Percentiles rank a stretch among this genome's conserved stretches.
phyloP scores from a whole-genome alignment of 2,329 filamentous ascomycete species.

The Fusarium drepaniforme region DNA sequence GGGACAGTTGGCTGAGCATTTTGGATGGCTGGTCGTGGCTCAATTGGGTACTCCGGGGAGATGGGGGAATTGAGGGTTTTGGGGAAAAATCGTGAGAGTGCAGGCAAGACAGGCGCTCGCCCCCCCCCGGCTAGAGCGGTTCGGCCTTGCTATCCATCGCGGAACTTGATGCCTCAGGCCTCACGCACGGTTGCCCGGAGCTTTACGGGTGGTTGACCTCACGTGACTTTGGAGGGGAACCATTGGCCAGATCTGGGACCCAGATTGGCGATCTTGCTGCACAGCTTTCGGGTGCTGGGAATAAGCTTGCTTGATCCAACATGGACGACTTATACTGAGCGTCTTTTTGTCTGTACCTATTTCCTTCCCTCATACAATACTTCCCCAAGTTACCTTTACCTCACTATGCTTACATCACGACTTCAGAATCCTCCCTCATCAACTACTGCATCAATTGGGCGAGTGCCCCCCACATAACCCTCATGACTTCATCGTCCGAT shows the following conservation, averaged over 20 bases:
- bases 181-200: constrained; percentile 19
- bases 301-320: background rate
- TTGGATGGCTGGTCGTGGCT: constrained; percentile 61
- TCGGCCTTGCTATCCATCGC: constrained; percentile 30
- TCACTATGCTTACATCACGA: background rate
- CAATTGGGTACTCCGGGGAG: constrained; percentile 57
- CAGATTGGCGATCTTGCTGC: constrained; percentile 11
- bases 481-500: background rate
- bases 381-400: background rate
- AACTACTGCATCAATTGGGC: background rate
- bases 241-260: constrained; percentile 24
- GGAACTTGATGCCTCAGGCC: constrained; percentile 32
- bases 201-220: constrained; percentile 15
- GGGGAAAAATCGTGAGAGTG: constrained; percentile 57
- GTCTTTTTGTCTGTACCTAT: background rate
- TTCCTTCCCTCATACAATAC: background rate
- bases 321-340: background rate
- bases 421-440: background rate
- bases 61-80: constrained; percentile 46
- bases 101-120: constrained; percentile 23
- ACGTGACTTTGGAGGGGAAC: constrained; percentile 5
- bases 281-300: background rate
- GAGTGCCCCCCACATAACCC: background rate
- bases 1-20: constrained; percentile 68
- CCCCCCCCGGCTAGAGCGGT: constrained; percentile 45